These are phyloP conservation scores for Magnusiomyces tetraspermus DNA, from an alignment of 1,139 yeast species.

Conservation along the genomic window DNA sequence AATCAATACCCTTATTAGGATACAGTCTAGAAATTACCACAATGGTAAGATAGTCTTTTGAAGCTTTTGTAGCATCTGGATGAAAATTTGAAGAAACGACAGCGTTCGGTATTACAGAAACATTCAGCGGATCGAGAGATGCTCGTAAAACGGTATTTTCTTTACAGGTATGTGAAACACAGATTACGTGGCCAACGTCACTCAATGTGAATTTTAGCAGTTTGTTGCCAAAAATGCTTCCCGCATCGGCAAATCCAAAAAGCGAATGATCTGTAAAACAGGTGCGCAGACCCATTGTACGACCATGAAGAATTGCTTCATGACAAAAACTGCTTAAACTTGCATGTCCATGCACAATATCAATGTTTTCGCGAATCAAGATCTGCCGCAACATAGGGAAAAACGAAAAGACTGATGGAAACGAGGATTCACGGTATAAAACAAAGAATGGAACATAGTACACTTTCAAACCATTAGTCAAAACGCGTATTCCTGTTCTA, in stretches of 20 bases:
- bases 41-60: conserved; percentile 48
- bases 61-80: conserved; percentile 41
- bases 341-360: conserved; percentile 94
- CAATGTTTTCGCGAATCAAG: conserved; percentile 71
- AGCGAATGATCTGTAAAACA: conserved; percentile 94
- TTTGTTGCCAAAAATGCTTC: conserved; percentile 80
- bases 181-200: conserved; percentile 84
- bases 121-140: conserved; percentile 62
- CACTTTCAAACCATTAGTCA: conserved; percentile 86
- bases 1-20: conserved; percentile 94
- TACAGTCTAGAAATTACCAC: conserved; percentile 86
- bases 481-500: conserved; percentile 67
- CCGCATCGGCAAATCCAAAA: conserved; percentile 85
- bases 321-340: conserved; percentile 78
- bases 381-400: conserved; percentile 82
- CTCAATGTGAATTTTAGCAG: conserved; percentile 71
- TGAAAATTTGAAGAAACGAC: conserved; percentile 73
- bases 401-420: conserved; percentile 82
- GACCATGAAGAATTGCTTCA: conserved; percentile 82
- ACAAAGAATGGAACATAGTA: conserved; percentile 82
- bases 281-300: conserved; percentile 86
- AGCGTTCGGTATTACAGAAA: conserved; percentile 94
- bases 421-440: conserved; percentile 70
- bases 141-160: conserved; percentile 92
- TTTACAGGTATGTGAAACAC: conserved; percentile 94